These are phyloP conservation scores for Phytopythium boreale DNA, from an alignment of 352 stramenopile genomes.

Conservation along the genomic window DNA sequence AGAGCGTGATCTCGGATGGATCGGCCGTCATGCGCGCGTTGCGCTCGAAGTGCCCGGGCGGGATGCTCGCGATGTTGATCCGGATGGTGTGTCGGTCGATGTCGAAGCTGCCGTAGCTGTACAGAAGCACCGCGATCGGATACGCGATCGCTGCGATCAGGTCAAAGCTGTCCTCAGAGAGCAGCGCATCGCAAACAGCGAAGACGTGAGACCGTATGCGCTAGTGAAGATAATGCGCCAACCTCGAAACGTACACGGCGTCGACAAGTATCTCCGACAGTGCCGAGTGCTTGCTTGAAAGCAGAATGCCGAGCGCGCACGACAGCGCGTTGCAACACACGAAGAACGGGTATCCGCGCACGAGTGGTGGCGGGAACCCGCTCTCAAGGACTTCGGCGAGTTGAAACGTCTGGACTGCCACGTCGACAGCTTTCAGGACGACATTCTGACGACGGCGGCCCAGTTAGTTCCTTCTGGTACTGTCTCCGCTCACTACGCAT, in stretches of 20 bases:
- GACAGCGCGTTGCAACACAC: conserved; percentile 28
- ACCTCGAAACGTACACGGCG: conserved; percentile 20
- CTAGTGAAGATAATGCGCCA: background rate
- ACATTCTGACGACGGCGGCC: conserved; percentile 25
- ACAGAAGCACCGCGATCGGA: conserved; percentile 27
- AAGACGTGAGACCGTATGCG: no score
- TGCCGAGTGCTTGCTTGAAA: conserved; percentile 20
- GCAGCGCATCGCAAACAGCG: no score
- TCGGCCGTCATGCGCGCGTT: conserved; percentile 27
- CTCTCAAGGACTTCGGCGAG: conserved; percentile 25
- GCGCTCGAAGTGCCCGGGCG: conserved; percentile 27
- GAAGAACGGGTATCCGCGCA: conserved; percentile 25
- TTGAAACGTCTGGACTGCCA: conserved; percentile 20
- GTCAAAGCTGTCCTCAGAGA: conserved; percentile 37
- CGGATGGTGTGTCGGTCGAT: conserved; percentile 26
- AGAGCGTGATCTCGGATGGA: conserved; percentile 27
- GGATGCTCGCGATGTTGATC: conserved; percentile 15
- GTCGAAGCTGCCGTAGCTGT: conserved; percentile 28
- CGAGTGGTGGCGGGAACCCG: conserved; percentile 19
- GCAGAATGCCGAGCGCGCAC: conserved; percentile 13
- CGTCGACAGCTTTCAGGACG: conserved; percentile 26
- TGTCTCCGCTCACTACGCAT: background rate
- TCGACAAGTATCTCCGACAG: conserved; percentile 32
- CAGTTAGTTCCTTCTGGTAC: conserved; percentile 1
- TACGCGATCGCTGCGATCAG: conserved; percentile 29